phyloP scores from a whole-genome alignment of 768 basidiomycete species.

The Boletales sp. region DNA sequence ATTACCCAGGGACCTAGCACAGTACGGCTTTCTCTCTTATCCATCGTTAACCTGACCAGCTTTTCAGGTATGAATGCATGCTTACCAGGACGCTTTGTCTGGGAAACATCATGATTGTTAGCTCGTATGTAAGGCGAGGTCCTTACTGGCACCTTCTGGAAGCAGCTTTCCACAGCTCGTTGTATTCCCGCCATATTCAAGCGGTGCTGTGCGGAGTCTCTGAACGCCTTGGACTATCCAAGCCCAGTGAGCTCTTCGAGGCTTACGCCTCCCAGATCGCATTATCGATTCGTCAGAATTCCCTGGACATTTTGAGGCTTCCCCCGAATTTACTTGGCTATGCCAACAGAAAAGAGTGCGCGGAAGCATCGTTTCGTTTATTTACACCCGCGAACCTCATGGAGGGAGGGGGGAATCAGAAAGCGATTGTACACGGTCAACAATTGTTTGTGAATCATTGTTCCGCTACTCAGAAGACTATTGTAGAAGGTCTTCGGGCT shows the following conservation, averaged over 20 bases:
- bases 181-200: conserved; percentile 34
- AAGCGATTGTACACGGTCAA: conserved; percentile 35
- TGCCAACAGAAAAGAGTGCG: conserved; percentile 58
- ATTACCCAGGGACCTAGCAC: conserved; percentile 42
- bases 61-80: conserved; percentile 66
- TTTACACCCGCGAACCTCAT: conserved; percentile 69
- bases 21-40: conserved; percentile 38
- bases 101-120: conserved; percentile 76
- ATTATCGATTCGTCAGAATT: conserved; percentile 52
- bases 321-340: conserved; percentile 79
- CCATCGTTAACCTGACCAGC: conserved; percentile 7
- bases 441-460: conserved; percentile 61
- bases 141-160: conserved; percentile 90
- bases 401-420: conserved; percentile 30
- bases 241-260: conserved; percentile 64
- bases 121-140: conserved; percentile 71
- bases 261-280: conserved; percentile 78
- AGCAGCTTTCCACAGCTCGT: conserved; percentile 39
- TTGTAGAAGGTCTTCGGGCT: conserved; percentile 48
- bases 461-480: conserved; percentile 48
- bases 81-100: conserved; percentile 67
- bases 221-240: conserved; percentile 59
- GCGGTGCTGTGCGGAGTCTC: conserved; percentile 61
- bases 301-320: conserved; percentile 53
- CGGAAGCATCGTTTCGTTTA: conserved; percentile 59